Percentiles rank a stretch among this genome's conserved stretches.
These are phyloP conservation scores for Nematodospora valgi DNA, from an alignment of 805 yeast genomes.

Conservation along the genomic window DNA sequence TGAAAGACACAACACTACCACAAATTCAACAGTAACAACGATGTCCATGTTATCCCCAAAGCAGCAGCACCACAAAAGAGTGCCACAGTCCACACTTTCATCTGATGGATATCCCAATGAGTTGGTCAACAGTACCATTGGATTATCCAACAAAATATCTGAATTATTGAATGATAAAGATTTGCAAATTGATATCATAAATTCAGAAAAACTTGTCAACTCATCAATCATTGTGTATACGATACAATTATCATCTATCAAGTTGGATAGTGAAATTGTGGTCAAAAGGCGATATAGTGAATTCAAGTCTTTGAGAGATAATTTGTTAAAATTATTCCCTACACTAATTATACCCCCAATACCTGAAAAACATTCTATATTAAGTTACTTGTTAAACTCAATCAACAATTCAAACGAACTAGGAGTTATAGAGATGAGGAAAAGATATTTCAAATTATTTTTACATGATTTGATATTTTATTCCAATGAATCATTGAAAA, in stretches of 20 bases:
- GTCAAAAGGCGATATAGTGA: constrained; percentile 43
- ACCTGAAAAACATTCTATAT: constrained; percentile 46
- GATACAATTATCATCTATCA: constrained; percentile 21
- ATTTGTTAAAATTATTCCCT: constrained; percentile 35
- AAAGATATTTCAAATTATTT: constrained; percentile 43
- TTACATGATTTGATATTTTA: constrained; percentile 36
- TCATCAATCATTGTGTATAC: constrained; percentile 37
- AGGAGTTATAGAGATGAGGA: constrained; percentile 45
- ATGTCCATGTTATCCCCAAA: not conserved
- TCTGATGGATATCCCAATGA: constrained; percentile 14
- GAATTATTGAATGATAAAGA: constrained; percentile 24
- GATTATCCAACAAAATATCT: constrained; percentile 28
- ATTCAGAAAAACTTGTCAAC: constrained; percentile 33
- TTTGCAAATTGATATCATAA: constrained; percentile 27
- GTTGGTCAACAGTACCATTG: constrained; percentile 26
- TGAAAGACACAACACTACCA: not conserved
- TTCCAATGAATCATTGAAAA: constrained; percentile 24
- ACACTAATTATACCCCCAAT: constrained; percentile 41
- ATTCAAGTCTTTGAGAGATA: constrained; percentile 41
- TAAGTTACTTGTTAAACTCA: constrained; percentile 39
- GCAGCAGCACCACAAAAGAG: not conserved
- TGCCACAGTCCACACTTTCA: not conserved
- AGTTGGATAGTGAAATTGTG: constrained; percentile 17
- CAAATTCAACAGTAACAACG: not conserved
- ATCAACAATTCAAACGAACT: constrained; percentile 34